Base-by-base conservation (phyloP, 177 flowering plant species). In the Viscum album region DNA sequence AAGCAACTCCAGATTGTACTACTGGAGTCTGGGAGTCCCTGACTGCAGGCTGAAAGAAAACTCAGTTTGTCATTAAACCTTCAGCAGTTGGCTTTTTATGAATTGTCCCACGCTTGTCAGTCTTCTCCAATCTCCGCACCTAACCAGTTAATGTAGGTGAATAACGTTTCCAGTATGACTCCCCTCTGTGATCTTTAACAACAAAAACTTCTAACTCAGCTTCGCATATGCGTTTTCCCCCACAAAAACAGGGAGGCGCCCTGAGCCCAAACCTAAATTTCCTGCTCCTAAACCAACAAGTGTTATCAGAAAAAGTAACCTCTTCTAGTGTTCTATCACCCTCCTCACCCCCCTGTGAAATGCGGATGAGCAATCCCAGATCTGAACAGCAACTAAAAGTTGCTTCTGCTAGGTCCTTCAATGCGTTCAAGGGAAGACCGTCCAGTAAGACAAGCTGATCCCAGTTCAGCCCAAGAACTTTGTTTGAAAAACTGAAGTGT, bases 241-340 rank as follows among this genome's bases (percentile, higher is more conserved):
- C 86, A 73, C 80, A 81, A 74, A 29, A 82, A 56, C 88, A 88
- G 28, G 80, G 75, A 26, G 84, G 73, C 68, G 80, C 85, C 78
- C 77, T 83, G 68, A 84, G 45, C 31, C 89, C 89, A 36, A 86
- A 83, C 74, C 90, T 76, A 73, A 86, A 86, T 61, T 85, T 82
- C 63, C 88, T 76, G 76, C 89, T 84, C 73, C 89, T 70, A 58
- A 86, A 82, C 88, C 89, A 86, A 64, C 86, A 84, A 15, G 90
- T 85, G 64, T 86, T 86, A 70, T 86, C 90, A 10, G 90, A 85
- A 71, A 86, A 83, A 33, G 78, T 81, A 21, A 86, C 73, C 0
- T 86, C 88, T 1, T 88, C 88, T 17, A 86, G 64, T 1, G 86
- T 81, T 34, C 88, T 88, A 15, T 83, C 86, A 45, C 90, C 90